Evolutionary conservation across 2,329 filamentous ascomycete species (phyloP), one percentile per base, ranked within the genome.

Genomic region (Ampelomyces quisqualis): DNA sequence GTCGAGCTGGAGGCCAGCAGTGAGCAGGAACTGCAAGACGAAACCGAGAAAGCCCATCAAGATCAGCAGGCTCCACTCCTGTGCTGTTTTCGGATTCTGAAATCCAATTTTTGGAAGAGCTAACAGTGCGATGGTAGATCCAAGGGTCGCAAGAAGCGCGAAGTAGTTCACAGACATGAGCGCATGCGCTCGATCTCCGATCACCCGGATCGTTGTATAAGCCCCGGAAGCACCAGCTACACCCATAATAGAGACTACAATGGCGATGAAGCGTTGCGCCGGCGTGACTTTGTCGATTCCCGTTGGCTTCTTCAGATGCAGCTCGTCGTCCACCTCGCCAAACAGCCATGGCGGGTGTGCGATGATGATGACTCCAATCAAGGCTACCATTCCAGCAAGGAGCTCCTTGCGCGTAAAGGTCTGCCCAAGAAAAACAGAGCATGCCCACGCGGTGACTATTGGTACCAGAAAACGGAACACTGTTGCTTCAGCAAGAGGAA

Each of bases 401-500:
- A 87, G 82, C 62, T 93, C 87, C 11, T 77, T 77, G 17, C 79
- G 75, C 2, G 85, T 86, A 60, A 89, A 94, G 0, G 84, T 82
- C 54, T 93, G 86, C 31, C 80, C 78, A 23, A 82, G 74, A 22
- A 88, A 70, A 29, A 90, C 70, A 26, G 85, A 88, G 61, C 87
- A 93, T 11, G 84, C 76, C 68, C 88, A 86, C 35, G 85, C 86
- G 7, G 86, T 80, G 6, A 91, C 74, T 11, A 84, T 83, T 0
- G 89, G 89, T 0, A 84, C 79, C 6, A 95, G 75, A 61, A 94
- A 95, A 8, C 86, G 90, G 38, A 95, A 82, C 18, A 94, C 88
- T 0, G 86, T 90, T 2, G 88, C 87, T 61, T 94, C 88, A 7
- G 88, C 85, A 2, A 94, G 75, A 0, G 86, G 85, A 4, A 94